Evolutionary conservation across 257 asterid genomes (phyloP).

Genomic region (Solanum chilense): DNA sequence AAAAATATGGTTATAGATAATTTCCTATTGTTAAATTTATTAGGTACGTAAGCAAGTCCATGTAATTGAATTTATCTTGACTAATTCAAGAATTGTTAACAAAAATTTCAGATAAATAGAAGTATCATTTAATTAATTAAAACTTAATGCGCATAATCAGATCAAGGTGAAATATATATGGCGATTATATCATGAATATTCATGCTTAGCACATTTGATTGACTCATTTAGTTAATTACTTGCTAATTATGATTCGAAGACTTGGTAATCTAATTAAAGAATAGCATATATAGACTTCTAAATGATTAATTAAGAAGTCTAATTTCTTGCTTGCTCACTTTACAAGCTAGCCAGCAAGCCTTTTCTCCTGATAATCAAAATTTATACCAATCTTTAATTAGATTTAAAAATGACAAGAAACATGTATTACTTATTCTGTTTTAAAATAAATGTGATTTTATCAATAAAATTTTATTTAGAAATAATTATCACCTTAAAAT

Average conservation of each 20-base stretch:
- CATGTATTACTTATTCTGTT: background rate
- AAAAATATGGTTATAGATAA: too few species aligned
- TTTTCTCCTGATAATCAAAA: background rate
- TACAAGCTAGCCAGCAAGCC: background rate
- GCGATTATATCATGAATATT: background rate
- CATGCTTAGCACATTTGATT: background rate
- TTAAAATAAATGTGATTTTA: too few species aligned
- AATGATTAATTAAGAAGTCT: background rate
- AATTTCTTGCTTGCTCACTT: background rate
- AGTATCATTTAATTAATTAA: background rate
- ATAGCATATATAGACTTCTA: background rate
- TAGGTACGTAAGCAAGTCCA: background rate
- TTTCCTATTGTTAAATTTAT: background rate
- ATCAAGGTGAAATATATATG: background rate
- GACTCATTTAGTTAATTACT: background rate
- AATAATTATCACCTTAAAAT: background rate
- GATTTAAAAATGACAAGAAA: background rate
- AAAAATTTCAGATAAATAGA: background rate
- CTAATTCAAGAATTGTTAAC: background rate
- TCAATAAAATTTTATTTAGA: too few species aligned
- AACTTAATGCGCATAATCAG: background rate
- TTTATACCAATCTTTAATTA: background rate
- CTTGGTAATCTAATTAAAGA: background rate
- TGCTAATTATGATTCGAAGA: background rate
- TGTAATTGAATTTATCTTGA: background rate